phyloP scores from a whole-genome alignment of 768 basidiomycete species.

The Neoboletus subvelutipes region DNA sequence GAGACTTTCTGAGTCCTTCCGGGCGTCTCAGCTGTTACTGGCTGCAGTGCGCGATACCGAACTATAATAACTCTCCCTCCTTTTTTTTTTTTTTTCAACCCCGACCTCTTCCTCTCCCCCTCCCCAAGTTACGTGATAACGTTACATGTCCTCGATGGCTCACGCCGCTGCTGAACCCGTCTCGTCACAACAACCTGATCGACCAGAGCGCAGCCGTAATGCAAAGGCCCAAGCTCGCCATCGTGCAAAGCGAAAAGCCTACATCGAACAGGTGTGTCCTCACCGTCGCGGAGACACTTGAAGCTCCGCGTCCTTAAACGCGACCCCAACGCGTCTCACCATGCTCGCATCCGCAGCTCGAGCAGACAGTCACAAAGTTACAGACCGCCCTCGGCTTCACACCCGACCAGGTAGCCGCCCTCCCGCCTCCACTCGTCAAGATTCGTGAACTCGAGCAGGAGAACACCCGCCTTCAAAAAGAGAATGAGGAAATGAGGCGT shows the following conservation, averaged over 20 bases:
- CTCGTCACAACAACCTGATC: conserved; percentile 47
- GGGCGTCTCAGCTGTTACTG: conserved; percentile 31
- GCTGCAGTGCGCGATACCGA: conserved; percentile 17
- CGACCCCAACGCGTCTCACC: conserved; percentile 8
- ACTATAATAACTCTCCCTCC: conserved; percentile 37
- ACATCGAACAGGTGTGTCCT: conserved; percentile 75
- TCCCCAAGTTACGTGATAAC: conserved; percentile 40
- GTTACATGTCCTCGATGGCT: conserved; percentile 59
- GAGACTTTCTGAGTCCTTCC: background rate
- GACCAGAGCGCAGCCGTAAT: conserved; percentile 83
- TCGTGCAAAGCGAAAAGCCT: conserved; percentile 89
- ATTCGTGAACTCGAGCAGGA: conserved; percentile 85
- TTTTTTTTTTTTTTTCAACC: conserved; percentile 42
- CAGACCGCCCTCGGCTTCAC: conserved; percentile 72
- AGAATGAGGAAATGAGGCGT: conserved; percentile 73
- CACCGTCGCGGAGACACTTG: background rate
- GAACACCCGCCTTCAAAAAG: conserved; percentile 64
- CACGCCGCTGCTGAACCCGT: conserved; percentile 47
- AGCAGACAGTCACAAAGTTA: conserved; percentile 82
- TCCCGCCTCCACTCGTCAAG: conserved; percentile 70
- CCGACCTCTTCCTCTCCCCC: conserved; percentile 45
- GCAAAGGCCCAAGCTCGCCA: conserved; percentile 87
- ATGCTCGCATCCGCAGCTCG: conserved; percentile 49
- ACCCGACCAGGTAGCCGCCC: conserved; percentile 70
- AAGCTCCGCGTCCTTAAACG: conserved; percentile 10